Base-by-base conservation (phyloP, 257 asterid species). In the Osmanthus fragrans region DNA sequence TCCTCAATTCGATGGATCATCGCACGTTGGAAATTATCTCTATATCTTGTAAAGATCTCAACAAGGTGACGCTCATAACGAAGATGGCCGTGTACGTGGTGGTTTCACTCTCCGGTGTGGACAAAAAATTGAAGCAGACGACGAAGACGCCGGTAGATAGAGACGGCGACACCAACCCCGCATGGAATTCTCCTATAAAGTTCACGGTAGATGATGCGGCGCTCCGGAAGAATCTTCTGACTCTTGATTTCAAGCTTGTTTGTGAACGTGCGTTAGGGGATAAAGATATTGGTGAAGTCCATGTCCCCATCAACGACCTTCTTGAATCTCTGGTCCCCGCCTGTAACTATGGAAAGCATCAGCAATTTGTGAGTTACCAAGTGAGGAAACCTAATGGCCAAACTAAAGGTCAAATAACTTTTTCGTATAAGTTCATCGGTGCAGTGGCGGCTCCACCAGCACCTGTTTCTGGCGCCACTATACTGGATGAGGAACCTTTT, bases 301-400 rank as follows among this genome's bases (percentile, higher is more conserved):
- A 49, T 4, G 83, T 87, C 0, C 87, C 87, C 0, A 36, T 85
- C 2, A 79, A 79, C 27, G 90, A 85, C 67, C 89, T 87, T 67
- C 80, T 85, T n/a, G 79, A 85, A 0, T 80, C 87, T 71, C 79
- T 77, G 67, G 78, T 54, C 2, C 47, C 64, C 18, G 25, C 15
- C 56, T 37, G 33, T 0, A 76, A 76, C 15, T 13, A 16, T 10
- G 86, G 81, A 16, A 81, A 68, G 32, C 81, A 70, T 10, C 84
- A 82, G 32, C 64, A n/a, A 7, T 81, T 81, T 45, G 87, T 83
- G 32, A 83, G 83, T 64, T 87, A 87, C 34, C 90, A 87, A 67
- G 88, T 87, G 21, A 83, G 84, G 60, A 87, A 85, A 21, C 90
- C 89, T 16, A 81, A 76, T 11, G 90, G 90, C 49, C 85, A 83